Conservation (phyloP, 768 basidiomycete species). For the Hericium coralloides region DNA sequence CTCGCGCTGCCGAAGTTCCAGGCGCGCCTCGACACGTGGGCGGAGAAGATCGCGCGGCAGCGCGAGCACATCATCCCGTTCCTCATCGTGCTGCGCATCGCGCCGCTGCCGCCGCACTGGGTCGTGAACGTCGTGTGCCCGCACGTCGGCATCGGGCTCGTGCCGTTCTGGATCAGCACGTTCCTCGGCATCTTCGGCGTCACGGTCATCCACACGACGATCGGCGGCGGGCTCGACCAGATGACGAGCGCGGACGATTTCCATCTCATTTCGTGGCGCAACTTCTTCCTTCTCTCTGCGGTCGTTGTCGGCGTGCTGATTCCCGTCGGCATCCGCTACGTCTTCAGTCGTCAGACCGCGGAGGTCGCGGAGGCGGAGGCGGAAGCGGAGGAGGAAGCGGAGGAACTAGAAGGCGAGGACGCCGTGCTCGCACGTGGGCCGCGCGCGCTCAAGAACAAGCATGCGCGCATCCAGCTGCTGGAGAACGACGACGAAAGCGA, state of each 20-base stretch:
- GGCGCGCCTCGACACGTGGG: slow-evolving; percentile 74
- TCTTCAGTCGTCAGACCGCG: slow-evolving; percentile 51
- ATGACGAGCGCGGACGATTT: slow-evolving; percentile 95
- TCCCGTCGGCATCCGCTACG: slow-evolving; percentile 81
- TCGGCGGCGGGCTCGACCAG: slow-evolving; percentile 85
- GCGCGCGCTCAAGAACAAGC: slow-evolving; percentile 25
- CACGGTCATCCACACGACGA: slow-evolving; percentile 90
- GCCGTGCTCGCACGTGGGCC: slow-evolving; percentile 51
- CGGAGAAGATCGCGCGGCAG: slow-evolving; percentile 66
- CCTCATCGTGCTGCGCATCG: slow-evolving; percentile 89
- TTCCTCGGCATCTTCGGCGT: slow-evolving; percentile 89
- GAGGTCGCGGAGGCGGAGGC: slow-evolving; percentile 27
- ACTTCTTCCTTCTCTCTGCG: slow-evolving; percentile 78
- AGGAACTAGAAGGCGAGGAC: slow-evolving; percentile 26
- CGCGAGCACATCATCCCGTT: slow-evolving; percentile 85
- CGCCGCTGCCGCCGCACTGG: slow-evolving; percentile 95
- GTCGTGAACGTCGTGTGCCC: slow-evolving; percentile 89
- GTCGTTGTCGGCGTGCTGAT: slow-evolving; percentile 90
- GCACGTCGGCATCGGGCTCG: slow-evolving; percentile 79
- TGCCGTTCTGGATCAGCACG: slow-evolving; percentile 85
- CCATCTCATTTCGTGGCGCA: slow-evolving; percentile 85
- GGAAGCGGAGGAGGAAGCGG: slow-evolving; percentile 27
- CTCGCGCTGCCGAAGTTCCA: slow-evolving; percentile 83
- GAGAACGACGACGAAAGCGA: slow-evolving; percentile 19
- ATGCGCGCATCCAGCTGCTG: slow-evolving; percentile 21